Conservation (phyloP, 2,329 filamentous ascomycete species). For the Scedosporium dehoogii region DNA sequence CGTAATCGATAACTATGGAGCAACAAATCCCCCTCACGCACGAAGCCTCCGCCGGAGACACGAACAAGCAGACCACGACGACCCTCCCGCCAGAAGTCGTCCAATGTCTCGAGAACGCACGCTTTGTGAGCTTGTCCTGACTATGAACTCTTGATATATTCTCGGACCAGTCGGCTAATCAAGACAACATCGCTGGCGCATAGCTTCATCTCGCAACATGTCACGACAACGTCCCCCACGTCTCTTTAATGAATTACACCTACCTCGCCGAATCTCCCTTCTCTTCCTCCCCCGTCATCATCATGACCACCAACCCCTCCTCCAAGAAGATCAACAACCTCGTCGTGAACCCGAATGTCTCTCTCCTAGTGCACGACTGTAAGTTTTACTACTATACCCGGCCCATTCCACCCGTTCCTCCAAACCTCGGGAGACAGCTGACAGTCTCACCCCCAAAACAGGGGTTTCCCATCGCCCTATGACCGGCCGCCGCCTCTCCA, state of each 20-base stretch:
- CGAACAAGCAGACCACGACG: slow-evolving; percentile 57
- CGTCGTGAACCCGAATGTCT: slow-evolving; percentile 74
- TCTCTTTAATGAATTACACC: slow-evolving; percentile 98
- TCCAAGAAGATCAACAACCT: slow-evolving; percentile 78
- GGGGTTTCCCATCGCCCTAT: slow-evolving; percentile 88
- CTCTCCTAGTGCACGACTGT: slow-evolving; percentile 92
- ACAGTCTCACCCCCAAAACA: slow-evolving; percentile 13
- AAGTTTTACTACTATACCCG: slow-evolving; percentile 11
- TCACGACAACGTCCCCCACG: slow-evolving; percentile 71
- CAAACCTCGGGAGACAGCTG: neutral
- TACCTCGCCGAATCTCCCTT: slow-evolving; percentile 75
- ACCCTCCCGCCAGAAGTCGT: slow-evolving; percentile 76
- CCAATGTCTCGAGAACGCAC: slow-evolving; percentile 84
- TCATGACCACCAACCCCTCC: slow-evolving; percentile 81
- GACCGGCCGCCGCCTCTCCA: slow-evolving; percentile 51
- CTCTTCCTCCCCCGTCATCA: slow-evolving; percentile 66
- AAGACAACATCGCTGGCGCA: slow-evolving; percentile 1
- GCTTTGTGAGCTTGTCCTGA: slow-evolving; percentile 56
- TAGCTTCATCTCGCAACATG: slow-evolving; percentile 95
- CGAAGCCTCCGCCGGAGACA: slow-evolving; percentile 64
- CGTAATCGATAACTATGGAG: slow-evolving; percentile 22
- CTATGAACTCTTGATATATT: slow-evolving; percentile 10
- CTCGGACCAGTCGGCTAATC: slow-evolving; percentile 5
- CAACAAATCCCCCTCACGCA: slow-evolving; percentile 63
- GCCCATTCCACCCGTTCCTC: neutral